Base-by-base conservation (phyloP, 345 rosid species). In the Acer campestre region DNA sequence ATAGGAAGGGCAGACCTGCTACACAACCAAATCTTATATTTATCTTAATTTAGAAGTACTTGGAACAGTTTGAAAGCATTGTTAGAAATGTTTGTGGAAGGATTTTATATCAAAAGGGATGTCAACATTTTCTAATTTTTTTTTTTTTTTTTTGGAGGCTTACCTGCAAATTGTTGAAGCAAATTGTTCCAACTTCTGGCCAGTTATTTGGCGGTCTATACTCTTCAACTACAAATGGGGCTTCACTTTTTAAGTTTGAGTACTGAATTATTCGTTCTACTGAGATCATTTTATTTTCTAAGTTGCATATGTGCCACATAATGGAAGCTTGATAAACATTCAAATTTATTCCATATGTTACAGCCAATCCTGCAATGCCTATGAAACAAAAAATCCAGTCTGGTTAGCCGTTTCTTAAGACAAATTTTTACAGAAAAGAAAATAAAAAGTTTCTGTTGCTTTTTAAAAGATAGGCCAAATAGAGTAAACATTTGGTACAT, bases 311-410 rank as follows among this genome's bases (percentile, higher is more conserved):
- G 81, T 90, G 88, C 98, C 97, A 92, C 82, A 95, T 93, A 27
- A 92, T 95, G 62, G 83, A 77, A 77, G 98, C 95, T 89, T 92
- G 98, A 82, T 84, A 76, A 61, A 90, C 97, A 81, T 95, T 95
- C 84, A 93, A 84, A 81, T 91, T 89, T 82, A 95, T 89, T 46
- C 95, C 98, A 55, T 95, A 95, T 35, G 98, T 95, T 48, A 95
- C 97, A 2, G 95, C 98, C 80, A 95, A 78, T 63, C 98, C 98
- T 62, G 98, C 98, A 80, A 93, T 85, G 86, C 95, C 98, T 95
- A 89, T 80, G 64, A 66, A 71, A 63, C 4, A 55, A 64, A 23
- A 58, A 23, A 22, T 35, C n/a, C 35, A 49, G 42, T 23, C 55
- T 56, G n/a, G 66, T 61, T 23, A 78, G 23, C 14, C 29, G 3